Percentiles rank a stretch among this genome's conserved stretches.
These are phyloP conservation scores for Sphagnum tenellum DNA, from an alignment of 225 moss, liverwort and hornwort genomes.

Conservation along the genomic window DNA sequence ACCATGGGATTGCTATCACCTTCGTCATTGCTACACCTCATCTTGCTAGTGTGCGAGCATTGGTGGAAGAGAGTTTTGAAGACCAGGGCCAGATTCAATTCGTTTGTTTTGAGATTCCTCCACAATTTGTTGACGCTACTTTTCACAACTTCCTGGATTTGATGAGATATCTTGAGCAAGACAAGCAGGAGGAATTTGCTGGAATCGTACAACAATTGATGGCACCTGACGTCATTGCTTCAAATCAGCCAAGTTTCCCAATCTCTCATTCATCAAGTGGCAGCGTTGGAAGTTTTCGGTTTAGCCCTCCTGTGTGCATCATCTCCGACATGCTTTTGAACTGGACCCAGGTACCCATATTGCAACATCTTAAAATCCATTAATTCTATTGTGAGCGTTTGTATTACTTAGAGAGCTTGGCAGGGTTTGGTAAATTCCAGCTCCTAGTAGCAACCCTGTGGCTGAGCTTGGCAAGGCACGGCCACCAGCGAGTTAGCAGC, in stretches of 20 bases:
- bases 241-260: too few species aligned
- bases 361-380: too few species aligned
- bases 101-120: slow-evolving; percentile 20
- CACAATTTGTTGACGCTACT: slow-evolving; percentile 20
- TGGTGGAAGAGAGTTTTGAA: slow-evolving; percentile 16
- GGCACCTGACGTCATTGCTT: slow-evolving; percentile 4
- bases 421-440: too few species aligned
- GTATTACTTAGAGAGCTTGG: too few species aligned
- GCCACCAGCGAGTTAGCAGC: too few species aligned
- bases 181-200: slow-evolving; percentile 7
- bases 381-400: too few species aligned
- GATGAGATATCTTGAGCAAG: slow-evolving; percentile 9
- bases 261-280: too few species aligned
- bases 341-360: slow-evolving; percentile 48
- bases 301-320: slow-evolving; percentile 31
- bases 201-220: neutral
- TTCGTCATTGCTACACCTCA: slow-evolving; percentile 20
- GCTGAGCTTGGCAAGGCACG: too few species aligned
- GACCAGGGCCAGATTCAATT: too few species aligned
- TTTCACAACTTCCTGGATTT: too few species aligned
- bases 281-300: too few species aligned
- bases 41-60: slow-evolving; percentile 3
- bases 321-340: slow-evolving; percentile 48
- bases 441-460: too few species aligned
- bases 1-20: slow-evolving; percentile 26